A percentile compares a stretch with the other conserved stretches of the same genome.
Evolutionary conservation across 352 stramenopile genomes (phyloP).

Genomic region (Phytopythium chamaehyphon): DNA sequence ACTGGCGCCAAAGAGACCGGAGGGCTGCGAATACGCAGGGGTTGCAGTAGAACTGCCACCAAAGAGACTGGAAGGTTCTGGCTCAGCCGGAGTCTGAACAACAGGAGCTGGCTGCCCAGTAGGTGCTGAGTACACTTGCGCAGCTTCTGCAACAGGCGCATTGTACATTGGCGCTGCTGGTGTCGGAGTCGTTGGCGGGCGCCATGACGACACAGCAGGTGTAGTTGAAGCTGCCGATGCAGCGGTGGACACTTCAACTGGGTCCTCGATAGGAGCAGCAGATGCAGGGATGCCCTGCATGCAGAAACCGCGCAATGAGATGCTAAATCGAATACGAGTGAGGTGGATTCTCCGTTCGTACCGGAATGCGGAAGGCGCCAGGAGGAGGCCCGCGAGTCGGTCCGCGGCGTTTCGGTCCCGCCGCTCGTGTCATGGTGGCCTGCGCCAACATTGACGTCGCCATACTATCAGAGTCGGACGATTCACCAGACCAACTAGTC

Average conservation of each 20-base stretch:
- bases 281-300: conserved; percentile 4
- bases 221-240: conserved; percentile 9
- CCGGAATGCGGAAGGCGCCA: conserved; percentile 57
- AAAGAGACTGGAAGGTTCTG: too few relatives aligned
- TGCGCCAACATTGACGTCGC: conserved; percentile 12
- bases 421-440: conserved; percentile 72
- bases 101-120: neutral
- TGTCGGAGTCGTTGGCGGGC: neutral
- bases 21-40: neutral
- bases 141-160: neutral
- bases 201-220: neutral
- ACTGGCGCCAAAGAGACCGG: conserved; percentile 3
- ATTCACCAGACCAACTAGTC: too few relatives aligned
- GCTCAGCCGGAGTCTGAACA: too few relatives aligned
- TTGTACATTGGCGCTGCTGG: neutral
- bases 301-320: neutral
- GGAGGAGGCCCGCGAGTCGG: conserved; percentile 50
- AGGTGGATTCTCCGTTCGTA: conserved; percentile 6
- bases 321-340: too few relatives aligned
- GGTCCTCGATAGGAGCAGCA: neutral
- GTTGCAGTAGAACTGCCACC: neutral
- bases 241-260: neutral
- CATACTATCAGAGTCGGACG: conserved; percentile 1
- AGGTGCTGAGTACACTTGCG: conserved; percentile 2
- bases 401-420: conserved; percentile 74